Evolutionary conservation across 2,329 filamentous ascomycete species (phyloP), one percentile per base, ranked within the genome.

Genomic region (Trichoderma sp.): DNA sequence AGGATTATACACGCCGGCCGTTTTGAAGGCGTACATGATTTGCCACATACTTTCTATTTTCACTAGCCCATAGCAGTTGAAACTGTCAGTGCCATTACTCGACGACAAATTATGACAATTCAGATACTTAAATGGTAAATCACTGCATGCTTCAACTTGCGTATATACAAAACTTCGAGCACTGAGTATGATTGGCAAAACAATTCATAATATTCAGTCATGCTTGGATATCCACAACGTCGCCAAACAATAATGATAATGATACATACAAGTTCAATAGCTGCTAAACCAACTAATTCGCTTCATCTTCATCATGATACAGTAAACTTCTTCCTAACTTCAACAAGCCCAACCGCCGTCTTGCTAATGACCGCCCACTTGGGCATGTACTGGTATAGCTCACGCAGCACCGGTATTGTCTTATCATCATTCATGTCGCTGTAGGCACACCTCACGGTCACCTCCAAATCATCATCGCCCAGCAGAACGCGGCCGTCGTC

Each of bases 321-420:
- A 18, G 68, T 35, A 82, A 94, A 96, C 74, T 85, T 85, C 86
- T 93, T 95, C 81, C 88, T 92, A 27, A 94, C 95, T 82, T 97
- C 94, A 35, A 97, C 93, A 79, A 98, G 84, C 1, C 94, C 95
- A 84, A 95, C 93, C 31, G 88, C 88, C 77, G 90, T 85, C 85
- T 98, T 98, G 4, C 91, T 92, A 33, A 95, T 87, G 11, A 92
- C 92, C 7, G 91, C 91, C 97, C 97, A 99, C 5, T 87, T 86
- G 0, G 97, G 97, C 79, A 92, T 88, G 84, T 92, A 98, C 82
- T 92, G 89, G 79, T 89, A 86, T 66, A 94, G 87, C 84, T 98
- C 95, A 79, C 97, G 93, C 69, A 96, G 89, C 1, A 95, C 95
- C 0, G 96, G 95, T 65, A 98, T 95, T 1, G 88, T 88, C 4